Evolutionary conservation across 495 filamentous ascomycete species (phyloP).

Genomic region (Oleoguttula mirabilis): DNA sequence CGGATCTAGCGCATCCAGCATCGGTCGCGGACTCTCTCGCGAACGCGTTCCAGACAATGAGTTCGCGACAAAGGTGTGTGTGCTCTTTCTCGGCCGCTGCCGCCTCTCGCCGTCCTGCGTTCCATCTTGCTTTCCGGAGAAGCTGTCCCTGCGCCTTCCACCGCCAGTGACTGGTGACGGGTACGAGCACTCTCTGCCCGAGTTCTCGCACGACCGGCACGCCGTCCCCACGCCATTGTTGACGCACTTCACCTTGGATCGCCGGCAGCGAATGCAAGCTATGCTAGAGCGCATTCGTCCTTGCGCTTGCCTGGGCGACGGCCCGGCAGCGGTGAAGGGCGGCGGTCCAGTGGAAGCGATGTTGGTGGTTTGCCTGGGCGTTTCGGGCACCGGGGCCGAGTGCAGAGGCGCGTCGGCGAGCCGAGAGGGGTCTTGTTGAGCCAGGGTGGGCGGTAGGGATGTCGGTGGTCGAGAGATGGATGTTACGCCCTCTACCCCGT

Average conservation of each 20-base stretch:
- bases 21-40: slow-evolving; percentile 14
- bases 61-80: slow-evolving; percentile 6
- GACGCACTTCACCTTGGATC: slow-evolving; percentile 75
- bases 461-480: too few relatives aligned
- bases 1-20: slow-evolving; percentile 23
- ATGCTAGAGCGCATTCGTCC: slow-evolving; percentile 61
- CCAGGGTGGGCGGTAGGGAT: neutral
- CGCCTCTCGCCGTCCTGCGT: slow-evolving; percentile 7
- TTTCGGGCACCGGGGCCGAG: neutral
- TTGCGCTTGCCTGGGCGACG: slow-evolving; percentile 16
- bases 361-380: neutral
- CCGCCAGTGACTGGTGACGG: slow-evolving; percentile 48
- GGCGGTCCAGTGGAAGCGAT: slow-evolving; percentile 1
- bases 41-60: neutral
- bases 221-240: slow-evolving; percentile 63
- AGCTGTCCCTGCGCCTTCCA: slow-evolving; percentile 18
- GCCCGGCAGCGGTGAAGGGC: slow-evolving; percentile 13
- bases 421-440: slow-evolving; percentile 4
- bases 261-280: slow-evolving; percentile 64
- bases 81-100: slow-evolving; percentile 11
- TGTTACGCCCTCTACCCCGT: too few relatives aligned
- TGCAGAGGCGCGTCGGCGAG: slow-evolving; percentile 7
- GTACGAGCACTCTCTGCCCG: slow-evolving; percentile 67
- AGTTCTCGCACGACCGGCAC: slow-evolving; percentile 66
- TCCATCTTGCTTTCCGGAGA: slow-evolving; percentile 23